Percentiles rank a stretch among this genome's conserved stretches.
Conservation (phyloP, 1,139 yeast genomes). For the Magnusiomyces suaveolens region DNA sequence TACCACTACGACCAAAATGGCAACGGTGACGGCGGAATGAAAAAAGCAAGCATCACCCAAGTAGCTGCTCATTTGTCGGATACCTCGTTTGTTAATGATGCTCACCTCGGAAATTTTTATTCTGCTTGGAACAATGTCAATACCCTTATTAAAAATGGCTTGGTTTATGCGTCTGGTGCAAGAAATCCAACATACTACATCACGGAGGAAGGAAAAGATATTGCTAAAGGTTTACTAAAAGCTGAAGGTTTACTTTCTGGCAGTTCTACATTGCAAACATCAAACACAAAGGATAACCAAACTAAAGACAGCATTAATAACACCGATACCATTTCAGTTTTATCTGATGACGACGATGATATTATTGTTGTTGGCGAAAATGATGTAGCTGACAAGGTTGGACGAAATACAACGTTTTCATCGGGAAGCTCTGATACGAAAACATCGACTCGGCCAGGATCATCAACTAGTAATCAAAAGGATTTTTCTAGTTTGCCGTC, state of each 20-base stretch:
- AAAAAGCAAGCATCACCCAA: conserved; percentile 49
- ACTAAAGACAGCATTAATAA: not conserved
- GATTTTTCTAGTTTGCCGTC: not conserved
- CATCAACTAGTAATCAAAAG: not conserved
- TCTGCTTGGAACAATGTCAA: conserved; percentile 75
- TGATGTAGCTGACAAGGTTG: not conserved
- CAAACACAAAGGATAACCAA: not conserved
- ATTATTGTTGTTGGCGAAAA: not conserved
- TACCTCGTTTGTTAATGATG: conserved; percentile 53
- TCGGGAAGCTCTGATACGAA: not conserved
- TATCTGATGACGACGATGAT: not conserved
- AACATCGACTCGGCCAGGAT: not conserved
- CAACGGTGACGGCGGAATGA: conserved; percentile 29
- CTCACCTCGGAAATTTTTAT: conserved; percentile 47
- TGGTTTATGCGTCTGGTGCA: conserved; percentile 50
- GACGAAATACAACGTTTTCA: not conserved
- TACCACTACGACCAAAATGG: conserved; percentile 39
- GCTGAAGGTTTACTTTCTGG: conserved; percentile 31
- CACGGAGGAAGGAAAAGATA: conserved; percentile 61
- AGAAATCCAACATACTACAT: conserved; percentile 46
- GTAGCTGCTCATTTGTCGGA: conserved; percentile 56
- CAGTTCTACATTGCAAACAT: not conserved
- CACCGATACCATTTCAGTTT: not conserved
- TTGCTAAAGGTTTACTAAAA: conserved; percentile 50
- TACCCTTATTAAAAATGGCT: conserved; percentile 50